Base-by-base conservation (phyloP, 176 grass and related monocot genomes). In the Otatea glauca region DNA sequence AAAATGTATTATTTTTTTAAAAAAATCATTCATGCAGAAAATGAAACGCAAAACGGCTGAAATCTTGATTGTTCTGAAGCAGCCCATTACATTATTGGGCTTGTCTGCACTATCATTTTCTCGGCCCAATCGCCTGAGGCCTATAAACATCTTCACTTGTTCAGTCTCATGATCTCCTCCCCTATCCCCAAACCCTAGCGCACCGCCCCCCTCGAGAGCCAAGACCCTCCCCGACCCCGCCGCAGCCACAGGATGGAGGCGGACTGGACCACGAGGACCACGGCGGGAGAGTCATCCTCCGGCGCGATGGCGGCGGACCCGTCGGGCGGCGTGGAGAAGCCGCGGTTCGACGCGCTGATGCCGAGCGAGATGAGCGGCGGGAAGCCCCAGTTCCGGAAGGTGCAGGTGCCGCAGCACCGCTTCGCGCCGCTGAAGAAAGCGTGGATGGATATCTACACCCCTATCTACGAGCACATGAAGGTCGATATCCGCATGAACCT, bases 401-500 rank as follows among this genome's bases (percentile, higher is more conserved):
- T 92, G 43, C 74, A 80, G 1, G 93, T 95, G 35, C 90, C 93
- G 34, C 75, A 80, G n/a, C 82, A 92, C 79, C 88, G 90, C 12
- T 95, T 84, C 38, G 75, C 93, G 58, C 90, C 86, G 32, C 78
- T 95, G 59, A 95, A 95, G 78, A 84, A 86, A 45, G 72, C 84
- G 51, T 92, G 90, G 93, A 82, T 95, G 90, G 93, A 95, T 21
- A 95, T 91, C 74, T 95, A 95, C 84, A 92, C 76, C 48, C 90
- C 93, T 38, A 65, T 92, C 34, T 92, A 78, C 37, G 90, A 92
- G 74, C 86, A 92, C 75, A 95, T 97, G 94, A 94, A 94, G 86
- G 69, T 97, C 74, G 90, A 97, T 79, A 89, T 97, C 51, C 84
- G 92, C 72, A 97, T 97, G 94, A 97, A 97, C 83, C 88, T 97